These are phyloP conservation scores for Quercus rubra DNA, from an alignment of 306 rosid species.

Conservation along the genomic window DNA sequence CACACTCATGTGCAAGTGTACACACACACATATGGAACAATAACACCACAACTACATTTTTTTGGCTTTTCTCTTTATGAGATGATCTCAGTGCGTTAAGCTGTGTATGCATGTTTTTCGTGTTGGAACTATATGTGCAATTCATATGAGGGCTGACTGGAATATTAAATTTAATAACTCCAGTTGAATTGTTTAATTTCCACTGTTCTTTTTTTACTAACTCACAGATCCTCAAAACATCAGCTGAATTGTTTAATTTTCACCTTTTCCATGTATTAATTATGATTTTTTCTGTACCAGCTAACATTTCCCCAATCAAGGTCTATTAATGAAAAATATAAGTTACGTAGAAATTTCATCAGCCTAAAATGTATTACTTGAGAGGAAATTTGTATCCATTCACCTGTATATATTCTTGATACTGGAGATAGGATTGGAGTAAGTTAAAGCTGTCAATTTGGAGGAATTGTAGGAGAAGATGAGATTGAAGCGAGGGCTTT, in stretches of 20 bases:
- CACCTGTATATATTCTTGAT: not conserved
- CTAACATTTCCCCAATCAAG: not conserved
- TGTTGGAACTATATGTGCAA: not conserved
- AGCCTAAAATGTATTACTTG: not conserved
- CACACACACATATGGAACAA: not conserved
- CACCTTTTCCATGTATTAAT: not conserved
- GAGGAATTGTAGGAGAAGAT: not conserved
- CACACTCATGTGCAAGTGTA: not conserved
- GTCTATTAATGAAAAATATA: not conserved
- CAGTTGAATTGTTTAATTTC: not conserved
- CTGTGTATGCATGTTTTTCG: not conserved
- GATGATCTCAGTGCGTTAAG: too few relatives aligned
- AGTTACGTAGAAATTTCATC: not conserved
- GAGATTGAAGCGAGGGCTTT: not conserved
- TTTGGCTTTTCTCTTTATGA: too few relatives aligned
- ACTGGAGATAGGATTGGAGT: not conserved
- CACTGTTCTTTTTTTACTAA: not conserved
- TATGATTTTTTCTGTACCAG: not conserved
- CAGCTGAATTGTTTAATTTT: not conserved
- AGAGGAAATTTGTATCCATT: not conserved
- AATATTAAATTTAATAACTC: not conserved
- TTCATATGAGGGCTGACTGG: not conserved
- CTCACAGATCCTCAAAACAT: not conserved
- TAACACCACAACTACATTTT: too few relatives aligned
- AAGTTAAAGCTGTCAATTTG: not conserved